Base-by-base conservation (phyloP, 1,284 basidiomycete species). In the Cutaneotrichosporon cavernicola region DNA sequence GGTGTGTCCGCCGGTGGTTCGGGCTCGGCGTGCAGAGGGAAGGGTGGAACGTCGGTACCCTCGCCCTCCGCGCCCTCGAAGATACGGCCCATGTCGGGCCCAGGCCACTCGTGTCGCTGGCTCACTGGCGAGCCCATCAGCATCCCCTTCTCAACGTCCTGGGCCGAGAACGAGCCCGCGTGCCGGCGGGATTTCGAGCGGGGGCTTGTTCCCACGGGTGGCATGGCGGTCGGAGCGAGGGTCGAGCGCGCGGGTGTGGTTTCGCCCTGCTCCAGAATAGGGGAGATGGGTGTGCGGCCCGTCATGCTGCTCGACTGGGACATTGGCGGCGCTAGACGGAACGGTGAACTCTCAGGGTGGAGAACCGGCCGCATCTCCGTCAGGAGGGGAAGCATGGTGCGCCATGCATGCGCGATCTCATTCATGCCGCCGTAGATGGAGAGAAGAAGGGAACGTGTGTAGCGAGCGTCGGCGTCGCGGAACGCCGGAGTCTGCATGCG, bases 361-460 rank as follows among this genome's bases (percentile, higher is more conserved):
- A 94, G 81, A 50, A 89, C 82, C 5, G 87, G 85, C 66, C 86
- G 86, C 56, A 96, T 86, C 14, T 87, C 85, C 30, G 88, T 87
- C 2, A 92, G 82, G 40, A 92, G 85, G 4, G 89, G 89, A 7
- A 85, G 82, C 82, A 98, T 89, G 22, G 84, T 82, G 71, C 86
- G 85, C 94, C 96, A 99, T 14, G 93, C 89, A 70, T 86, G 85
- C 1, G 89, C 87, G 53, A 98, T 88, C 80, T 99, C 97, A 4
- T 89, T 90, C 74, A 89, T 88, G 16, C 92, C 90, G 6, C 93
- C 95, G 73, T 94, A 95, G 32, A 99, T 84, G 80, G 91, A 89
- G 60, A 98, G 81, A 49, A 97, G 80, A 75, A 98, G 86, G 69
- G 92, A 92, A 38, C 96, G 85, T 36, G 93, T 88, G 78, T 92